Conservation (phyloP, 352 stramenopile genomes). For the Globisporangium cylindrosporum region DNA sequence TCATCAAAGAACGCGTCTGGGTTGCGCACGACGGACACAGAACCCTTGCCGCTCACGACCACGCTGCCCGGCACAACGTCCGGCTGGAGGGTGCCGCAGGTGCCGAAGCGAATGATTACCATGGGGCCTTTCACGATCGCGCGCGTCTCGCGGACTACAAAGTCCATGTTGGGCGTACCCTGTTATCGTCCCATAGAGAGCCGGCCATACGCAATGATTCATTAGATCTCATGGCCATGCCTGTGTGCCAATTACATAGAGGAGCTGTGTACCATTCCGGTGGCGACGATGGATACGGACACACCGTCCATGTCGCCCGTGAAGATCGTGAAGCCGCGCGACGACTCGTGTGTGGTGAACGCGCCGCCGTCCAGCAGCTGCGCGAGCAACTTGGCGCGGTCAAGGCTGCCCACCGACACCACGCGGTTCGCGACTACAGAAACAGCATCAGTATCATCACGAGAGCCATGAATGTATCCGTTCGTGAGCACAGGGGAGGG, state of each 20-base stretch:
- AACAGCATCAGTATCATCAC: not conserved
- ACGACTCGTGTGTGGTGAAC: constrained; percentile 32
- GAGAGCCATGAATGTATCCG: too few relatives aligned
- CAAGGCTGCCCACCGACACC: constrained; percentile 43
- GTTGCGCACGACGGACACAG: constrained; percentile 40
- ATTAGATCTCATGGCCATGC: not conserved
- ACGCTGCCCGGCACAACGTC: constrained; percentile 45
- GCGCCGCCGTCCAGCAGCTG: constrained; percentile 27
- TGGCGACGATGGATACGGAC: constrained; percentile 53
- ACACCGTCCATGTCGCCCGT: constrained; percentile 46
- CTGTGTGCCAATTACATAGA: not conserved
- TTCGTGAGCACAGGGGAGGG: too few relatives aligned
- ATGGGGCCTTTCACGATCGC: constrained; percentile 46
- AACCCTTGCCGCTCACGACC: constrained; percentile 49
- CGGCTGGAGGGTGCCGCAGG: constrained; percentile 41
- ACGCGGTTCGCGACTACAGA: constrained; percentile 42
- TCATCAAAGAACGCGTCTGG: constrained; percentile 51
- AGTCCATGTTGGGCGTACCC: constrained; percentile 73
- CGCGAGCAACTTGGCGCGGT: constrained; percentile 32
- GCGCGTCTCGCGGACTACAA: constrained; percentile 61
- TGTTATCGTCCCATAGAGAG: constrained; percentile 3
- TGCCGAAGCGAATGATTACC: constrained; percentile 61
- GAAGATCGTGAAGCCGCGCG: constrained; percentile 59
- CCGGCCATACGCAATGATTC: not conserved
- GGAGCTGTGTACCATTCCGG: constrained; percentile 41